Evolutionary conservation across 2,329 filamentous ascomycete genomes (phyloP), one percentile per base, ranked within the genome.

Genomic region (Diaporthe vaccinii): DNA sequence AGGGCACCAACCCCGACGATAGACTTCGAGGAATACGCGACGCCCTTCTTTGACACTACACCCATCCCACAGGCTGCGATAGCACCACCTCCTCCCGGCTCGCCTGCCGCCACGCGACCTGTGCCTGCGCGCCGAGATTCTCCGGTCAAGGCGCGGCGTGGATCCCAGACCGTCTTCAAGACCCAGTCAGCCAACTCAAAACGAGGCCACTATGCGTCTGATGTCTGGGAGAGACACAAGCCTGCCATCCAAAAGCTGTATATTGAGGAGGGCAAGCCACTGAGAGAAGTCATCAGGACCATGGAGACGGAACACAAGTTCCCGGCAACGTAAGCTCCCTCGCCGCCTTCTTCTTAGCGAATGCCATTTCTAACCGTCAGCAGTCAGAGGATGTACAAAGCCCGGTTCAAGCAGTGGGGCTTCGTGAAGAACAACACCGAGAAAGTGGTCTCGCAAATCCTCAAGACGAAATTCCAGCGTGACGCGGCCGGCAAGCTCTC

Each of bases 341-440:
- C 57, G 5, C 22, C 34, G 31, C n/a, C 58, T 59, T 20, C n/a
- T n/a, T 7, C 20, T 0, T 1, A 46, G 14, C 14, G 1, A 1
- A 17, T 59, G 44, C 7, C n/a, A n/a, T 4, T 22, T 4, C 74
- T 73, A 58, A 72, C 44, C 6, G 17, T 31, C 20, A 28, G 31
- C 51, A 89, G 87, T 25, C 86, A 87, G 25, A 88, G 89, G 77
- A 89, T 89, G 87, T 89, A 89, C 80, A 89, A 89, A 79, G 88
- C 87, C n/a, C 83, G 87, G 34, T 89, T 89, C 78, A 88, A 88
- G 20, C 87, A 89, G 76, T 89, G 87, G 87, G 87, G 87, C 0
- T 89, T 89, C 76, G 87, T 87, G 55, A 89, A 89, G 81, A 89
- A 89, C 75, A 89, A 89, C 76, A 89, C 87, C 57, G 87, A 89